These are phyloP conservation scores for Leccinum imitatum DNA, from an alignment of 768 basidiomycete genomes.

Conservation along the genomic window DNA sequence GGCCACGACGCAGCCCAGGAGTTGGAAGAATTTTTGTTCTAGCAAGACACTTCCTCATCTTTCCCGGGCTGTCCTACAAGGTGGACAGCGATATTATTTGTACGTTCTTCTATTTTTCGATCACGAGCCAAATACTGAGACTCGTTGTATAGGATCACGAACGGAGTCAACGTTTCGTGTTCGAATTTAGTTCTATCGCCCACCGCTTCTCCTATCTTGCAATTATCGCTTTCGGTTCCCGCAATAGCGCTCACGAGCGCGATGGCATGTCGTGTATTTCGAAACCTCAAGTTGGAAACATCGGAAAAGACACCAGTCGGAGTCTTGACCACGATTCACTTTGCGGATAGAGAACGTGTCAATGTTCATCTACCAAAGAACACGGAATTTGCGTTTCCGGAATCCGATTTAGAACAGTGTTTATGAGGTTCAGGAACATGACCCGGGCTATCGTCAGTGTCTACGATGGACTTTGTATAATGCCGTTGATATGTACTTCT, in stretches of 20 bases:
- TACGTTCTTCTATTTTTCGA: conserved; percentile 12
- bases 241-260: conserved; percentile 31
- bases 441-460: not conserved
- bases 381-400: not conserved
- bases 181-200: conserved; percentile 11
- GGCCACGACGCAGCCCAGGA: conserved; percentile 4
- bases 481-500: not conserved
- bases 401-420: conserved; percentile 2
- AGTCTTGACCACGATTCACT: conserved; percentile 19
- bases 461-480: not conserved
- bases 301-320: conserved; percentile 8
- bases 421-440: not conserved
- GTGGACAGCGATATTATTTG: conserved; percentile 41
- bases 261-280: conserved; percentile 38
- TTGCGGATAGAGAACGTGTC: conserved; percentile 8
- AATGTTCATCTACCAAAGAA: conserved; percentile 2
- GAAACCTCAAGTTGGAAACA: conserved; percentile 30
- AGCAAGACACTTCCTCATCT: conserved; percentile 30
- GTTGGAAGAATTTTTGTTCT: conserved; percentile 22
- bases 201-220: conserved; percentile 23
- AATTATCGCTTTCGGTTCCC: conserved; percentile 25
- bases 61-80: conserved; percentile 34
- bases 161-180: conserved; percentile 31
- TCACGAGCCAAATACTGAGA: not conserved
- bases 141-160: conserved; percentile 30